Percentiles rank a stretch among this genome's conserved stretches.
These are phyloP conservation scores for Cladosporium cucumerinum DNA, from an alignment of 2,329 filamentous ascomycete genomes.

Conservation along the genomic window DNA sequence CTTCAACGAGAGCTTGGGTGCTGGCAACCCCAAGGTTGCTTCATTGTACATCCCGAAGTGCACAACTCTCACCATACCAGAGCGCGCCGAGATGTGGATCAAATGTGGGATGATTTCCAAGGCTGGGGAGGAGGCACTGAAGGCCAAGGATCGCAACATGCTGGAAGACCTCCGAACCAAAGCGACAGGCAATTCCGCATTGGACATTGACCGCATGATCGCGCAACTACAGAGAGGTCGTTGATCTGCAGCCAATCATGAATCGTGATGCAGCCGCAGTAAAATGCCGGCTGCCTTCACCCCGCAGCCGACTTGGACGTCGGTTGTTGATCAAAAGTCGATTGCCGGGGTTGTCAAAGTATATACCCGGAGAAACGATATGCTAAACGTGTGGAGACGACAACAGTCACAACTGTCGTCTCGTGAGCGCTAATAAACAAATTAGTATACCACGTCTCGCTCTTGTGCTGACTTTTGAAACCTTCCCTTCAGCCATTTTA, in stretches of 20 bases:
- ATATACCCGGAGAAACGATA: constrained; percentile 9
- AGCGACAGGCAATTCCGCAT: constrained; percentile 65
- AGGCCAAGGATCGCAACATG: constrained; percentile 71
- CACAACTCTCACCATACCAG: constrained; percentile 62
- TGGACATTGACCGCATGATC: constrained; percentile 80
- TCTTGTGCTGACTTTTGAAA: not conserved
- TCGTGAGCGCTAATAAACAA: not conserved
- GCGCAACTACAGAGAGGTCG: constrained; percentile 43
- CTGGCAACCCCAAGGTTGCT: constrained; percentile 85
- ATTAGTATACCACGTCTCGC: not conserved
- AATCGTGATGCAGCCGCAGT: constrained; percentile 2
- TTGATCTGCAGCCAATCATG: constrained; percentile 12
- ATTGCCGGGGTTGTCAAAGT: constrained; percentile 2
- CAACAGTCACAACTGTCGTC: not conserved
- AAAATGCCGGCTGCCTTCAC: constrained; percentile 3
- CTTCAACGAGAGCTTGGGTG: constrained; percentile 82
- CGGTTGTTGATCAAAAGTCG: not conserved
- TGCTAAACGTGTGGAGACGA: not conserved
- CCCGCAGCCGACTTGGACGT: not conserved
- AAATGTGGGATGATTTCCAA: constrained; percentile 88
- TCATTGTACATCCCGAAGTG: constrained; percentile 85
- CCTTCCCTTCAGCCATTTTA: not conserved
- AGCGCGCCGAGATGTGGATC: constrained; percentile 87
- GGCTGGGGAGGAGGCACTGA: constrained; percentile 87
- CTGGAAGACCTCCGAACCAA: constrained; percentile 71